Evolutionary conservation across 2,329 filamentous ascomycete genomes (phyloP).

Genomic region (Dryadomyces quercus-mongolicae): DNA sequence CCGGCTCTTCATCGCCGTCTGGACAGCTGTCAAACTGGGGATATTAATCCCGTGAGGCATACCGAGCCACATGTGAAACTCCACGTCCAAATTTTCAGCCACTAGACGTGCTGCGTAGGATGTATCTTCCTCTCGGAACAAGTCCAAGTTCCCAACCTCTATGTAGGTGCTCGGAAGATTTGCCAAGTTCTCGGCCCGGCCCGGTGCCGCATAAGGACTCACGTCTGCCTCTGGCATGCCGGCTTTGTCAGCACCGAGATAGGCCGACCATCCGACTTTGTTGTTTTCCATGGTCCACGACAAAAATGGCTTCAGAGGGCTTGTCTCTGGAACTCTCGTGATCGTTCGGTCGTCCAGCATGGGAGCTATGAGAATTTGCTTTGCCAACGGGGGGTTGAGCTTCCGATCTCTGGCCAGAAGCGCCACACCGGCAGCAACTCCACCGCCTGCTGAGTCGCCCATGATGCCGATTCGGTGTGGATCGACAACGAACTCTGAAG

Average conservation of each 20-base stretch:
- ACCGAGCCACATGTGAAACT: constrained; percentile 28
- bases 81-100: constrained; percentile 21
- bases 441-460: constrained; percentile 18
- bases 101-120: constrained; percentile 20
- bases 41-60: constrained; percentile 24
- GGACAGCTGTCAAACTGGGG: too few species aligned
- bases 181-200: constrained; percentile 9
- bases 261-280: neutral
- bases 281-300: neutral
- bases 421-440: constrained; percentile 15
- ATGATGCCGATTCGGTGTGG: constrained; percentile 14
- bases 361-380: constrained; percentile 23
- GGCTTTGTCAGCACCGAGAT: neutral
- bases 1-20: too few species aligned
- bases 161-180: constrained; percentile 25
- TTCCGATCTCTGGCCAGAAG: constrained; percentile 27
- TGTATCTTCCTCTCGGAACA: constrained; percentile 24
- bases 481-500: constrained; percentile 14
- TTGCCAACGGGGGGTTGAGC: constrained; percentile 18
- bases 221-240: neutral
- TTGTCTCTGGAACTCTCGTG: neutral
- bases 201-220: neutral
- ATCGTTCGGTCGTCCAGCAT: constrained; percentile 23
- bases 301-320: too few species aligned
- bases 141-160: constrained; percentile 24